Evolutionary conservation across 1,284 basidiomycete species (phyloP).

Genomic region (Afroboletus lepidellus): DNA sequence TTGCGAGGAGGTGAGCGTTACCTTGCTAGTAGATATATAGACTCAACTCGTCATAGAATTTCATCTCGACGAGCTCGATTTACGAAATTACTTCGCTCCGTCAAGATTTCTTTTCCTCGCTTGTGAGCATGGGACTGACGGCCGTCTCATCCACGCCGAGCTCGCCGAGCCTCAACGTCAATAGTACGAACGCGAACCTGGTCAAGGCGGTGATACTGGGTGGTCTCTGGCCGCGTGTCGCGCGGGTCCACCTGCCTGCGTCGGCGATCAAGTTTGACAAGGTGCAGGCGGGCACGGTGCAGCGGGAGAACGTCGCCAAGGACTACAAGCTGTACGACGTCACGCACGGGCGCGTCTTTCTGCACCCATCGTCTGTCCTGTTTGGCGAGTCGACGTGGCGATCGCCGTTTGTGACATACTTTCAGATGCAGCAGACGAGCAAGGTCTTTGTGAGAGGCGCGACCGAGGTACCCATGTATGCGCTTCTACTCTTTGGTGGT

Average conservation of each 20-base stretch:
- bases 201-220: conserved; percentile 82
- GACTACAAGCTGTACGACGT: conserved; percentile 81
- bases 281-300: conserved; percentile 76
- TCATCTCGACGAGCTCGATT: conserved; percentile 73
- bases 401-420: conserved; percentile 79
- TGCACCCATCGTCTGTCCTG: conserved; percentile 84
- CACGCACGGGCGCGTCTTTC: conserved; percentile 61
- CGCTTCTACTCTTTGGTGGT: conserved; percentile 83
- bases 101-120: conserved; percentile 72
- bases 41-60: conserved; percentile 54
- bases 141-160: conserved; percentile 44
- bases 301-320: conserved; percentile 78
- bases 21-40: background rate
- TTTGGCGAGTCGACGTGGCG: conserved; percentile 77
- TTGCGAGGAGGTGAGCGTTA: conserved; percentile 66
- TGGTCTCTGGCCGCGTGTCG: conserved; percentile 80
- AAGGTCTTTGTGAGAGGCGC: conserved; percentile 88
- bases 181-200: conserved; percentile 66
- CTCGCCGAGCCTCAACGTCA: conserved; percentile 51
- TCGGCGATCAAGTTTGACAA: conserved; percentile 80
- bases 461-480: conserved; percentile 88
- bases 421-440: conserved; percentile 79
- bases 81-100: conserved; percentile 84
- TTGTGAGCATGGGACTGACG: conserved; percentile 76
- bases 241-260: conserved; percentile 71